Conservation (phyloP, 1,284 basidiomycete species). For the Veloboletus limbatus region DNA sequence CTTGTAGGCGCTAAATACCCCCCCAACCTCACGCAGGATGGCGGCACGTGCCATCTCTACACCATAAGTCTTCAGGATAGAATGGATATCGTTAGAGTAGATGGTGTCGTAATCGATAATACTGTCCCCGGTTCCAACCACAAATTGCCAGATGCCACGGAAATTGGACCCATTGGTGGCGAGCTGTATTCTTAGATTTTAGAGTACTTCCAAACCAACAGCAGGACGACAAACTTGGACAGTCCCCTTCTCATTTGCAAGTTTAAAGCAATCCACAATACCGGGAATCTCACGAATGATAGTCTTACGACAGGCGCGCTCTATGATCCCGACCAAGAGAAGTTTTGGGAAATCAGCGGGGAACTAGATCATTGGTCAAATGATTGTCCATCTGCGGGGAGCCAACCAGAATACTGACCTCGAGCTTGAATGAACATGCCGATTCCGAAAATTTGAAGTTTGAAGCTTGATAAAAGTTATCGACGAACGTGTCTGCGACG, state of each 20-base stretch:
- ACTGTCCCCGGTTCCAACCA: constrained; percentile 55
- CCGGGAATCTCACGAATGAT: constrained; percentile 86
- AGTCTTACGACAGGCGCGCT: constrained; percentile 79
- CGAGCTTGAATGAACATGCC: constrained; percentile 75
- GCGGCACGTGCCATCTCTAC: constrained; percentile 96
- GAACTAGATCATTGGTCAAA: constrained; percentile 45
- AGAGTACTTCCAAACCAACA: constrained; percentile 2
- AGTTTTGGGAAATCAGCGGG: constrained; percentile 79
- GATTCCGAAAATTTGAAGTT: constrained; percentile 77
- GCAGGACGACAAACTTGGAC: constrained; percentile 46
- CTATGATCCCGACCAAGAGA: constrained; percentile 87
- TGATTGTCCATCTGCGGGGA: not conserved
- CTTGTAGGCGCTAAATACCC: constrained; percentile 95
- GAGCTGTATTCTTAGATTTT: constrained; percentile 43
- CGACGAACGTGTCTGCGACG: constrained; percentile 51
- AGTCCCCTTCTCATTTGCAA: constrained; percentile 46
- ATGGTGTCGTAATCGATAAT: constrained; percentile 84
- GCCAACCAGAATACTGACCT: constrained; percentile 50
- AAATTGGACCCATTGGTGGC: constrained; percentile 93
- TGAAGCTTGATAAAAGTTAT: constrained; percentile 57
- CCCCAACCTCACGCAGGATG: constrained; percentile 88
- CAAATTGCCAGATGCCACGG: constrained; percentile 87
- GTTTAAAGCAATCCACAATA: constrained; percentile 80
- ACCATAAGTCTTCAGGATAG: constrained; percentile 89
- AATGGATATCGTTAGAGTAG: constrained; percentile 95